Evolutionary conservation across 768 basidiomycete species (phyloP), one percentile per base, ranked within the genome.

Genomic region (Kwoniella mangroviensis): DNA sequence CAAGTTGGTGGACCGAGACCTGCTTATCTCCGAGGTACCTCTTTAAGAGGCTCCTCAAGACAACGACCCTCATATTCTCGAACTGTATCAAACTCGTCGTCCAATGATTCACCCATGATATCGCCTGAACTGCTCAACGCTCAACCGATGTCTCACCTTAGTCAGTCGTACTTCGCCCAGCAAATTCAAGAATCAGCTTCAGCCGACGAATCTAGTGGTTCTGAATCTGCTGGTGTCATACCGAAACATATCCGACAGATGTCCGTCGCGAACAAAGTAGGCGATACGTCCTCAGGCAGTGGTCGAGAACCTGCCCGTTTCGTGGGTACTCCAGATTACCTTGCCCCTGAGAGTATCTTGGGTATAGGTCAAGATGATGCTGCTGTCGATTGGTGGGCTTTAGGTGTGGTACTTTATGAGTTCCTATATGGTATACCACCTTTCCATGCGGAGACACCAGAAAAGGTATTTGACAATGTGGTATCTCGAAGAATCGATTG

Each of bases 361-460:
- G 97, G 97, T 63, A 87, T 98, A 72, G 92, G 94, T 53, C 92
- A 93, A 43, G 97, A 98, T 78, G 95, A 98, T 83, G 91, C 90
- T 40, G 90, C 91, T 9, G 97, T 99, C 74, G 97, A 99, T 84
- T 99, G 97, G 97, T 99, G 97, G 97, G 96, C 97, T 12, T 87
- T 99, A 34, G 97, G 97, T 69, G 94, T 98, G 53, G 95, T 99
- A 81, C 92, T 93, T 40, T 98, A 99, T 82, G 97, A 99, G 85
- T 98, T 99, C 84, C 84, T 98, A 43, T 98, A 94, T 74, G 95
- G 97, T 3, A 89, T 94, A 42, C 97, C 97, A 28, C 97, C 97
- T 2, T 99, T 99, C 87, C 94, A 98, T 79, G 96, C 93, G 58
- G 94, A 98, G 70, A 92, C 92, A 9, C 96, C 97, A 0, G 94